Evolutionary conservation across 805 yeast genomes (phyloP).

Genomic region (Lipomyces kockii): DNA sequence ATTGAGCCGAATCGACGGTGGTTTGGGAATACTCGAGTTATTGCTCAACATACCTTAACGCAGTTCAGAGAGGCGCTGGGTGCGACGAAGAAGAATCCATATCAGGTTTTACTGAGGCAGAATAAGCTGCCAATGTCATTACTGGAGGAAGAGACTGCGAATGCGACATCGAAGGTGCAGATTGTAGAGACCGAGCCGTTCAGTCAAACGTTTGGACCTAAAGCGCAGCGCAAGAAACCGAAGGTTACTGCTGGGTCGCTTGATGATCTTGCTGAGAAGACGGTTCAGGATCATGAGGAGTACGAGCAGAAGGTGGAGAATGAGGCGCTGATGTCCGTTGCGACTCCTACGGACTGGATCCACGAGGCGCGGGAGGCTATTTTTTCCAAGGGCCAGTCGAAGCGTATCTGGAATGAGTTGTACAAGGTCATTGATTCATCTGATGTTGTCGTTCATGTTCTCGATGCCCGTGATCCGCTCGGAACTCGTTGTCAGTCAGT

Average conservation of each 20-base stretch:
- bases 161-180: conserved; percentile 75
- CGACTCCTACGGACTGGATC: conserved; percentile 82
- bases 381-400: conserved; percentile 95
- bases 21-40: conserved; percentile 97
- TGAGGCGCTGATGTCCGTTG: conserved; percentile 55
- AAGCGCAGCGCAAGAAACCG: conserved; percentile 84
- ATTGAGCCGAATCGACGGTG: conserved; percentile 96
- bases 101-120: conserved; percentile 83
- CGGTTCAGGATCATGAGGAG: conserved; percentile 60
- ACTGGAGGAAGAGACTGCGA: conserved; percentile 73
- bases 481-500: conserved; percentile 95
- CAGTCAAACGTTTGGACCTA: conserved; percentile 87
- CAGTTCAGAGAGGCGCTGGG: conserved; percentile 96
- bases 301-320: conserved; percentile 75
- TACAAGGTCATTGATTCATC: conserved; percentile 97
- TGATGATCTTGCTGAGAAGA: conserved; percentile 70
- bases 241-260: conserved; percentile 75
- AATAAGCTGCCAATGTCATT: conserved; percentile 96
- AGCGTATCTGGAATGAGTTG: conserved; percentile 97
- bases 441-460: conserved; percentile 93
- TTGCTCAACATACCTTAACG: conserved; percentile 91
- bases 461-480: conserved; percentile 96
- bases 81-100: conserved; percentile 77
- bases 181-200: conserved; percentile 89
- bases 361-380: conserved; percentile 94